These are phyloP conservation scores for Moelleriella libera DNA, from an alignment of 2,329 filamentous ascomycete genomes.

Conservation along the genomic window DNA sequence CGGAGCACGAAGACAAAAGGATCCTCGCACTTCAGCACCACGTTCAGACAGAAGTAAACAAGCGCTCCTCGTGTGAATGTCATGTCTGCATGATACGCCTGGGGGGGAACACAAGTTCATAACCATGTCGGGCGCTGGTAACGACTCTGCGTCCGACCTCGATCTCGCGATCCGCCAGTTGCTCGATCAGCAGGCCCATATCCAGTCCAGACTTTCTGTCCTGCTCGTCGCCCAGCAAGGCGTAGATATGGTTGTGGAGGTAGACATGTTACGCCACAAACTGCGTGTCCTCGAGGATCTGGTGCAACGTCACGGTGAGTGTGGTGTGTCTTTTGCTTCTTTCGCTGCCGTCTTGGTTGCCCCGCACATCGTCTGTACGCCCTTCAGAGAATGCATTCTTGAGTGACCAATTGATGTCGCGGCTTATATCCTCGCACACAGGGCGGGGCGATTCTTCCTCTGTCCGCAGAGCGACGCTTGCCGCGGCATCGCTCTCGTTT, in stretches of 20 bases:
- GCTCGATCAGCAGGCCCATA: conserved; percentile 37
- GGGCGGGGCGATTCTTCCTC: too few species aligned
- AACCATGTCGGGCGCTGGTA: conserved; percentile 4
- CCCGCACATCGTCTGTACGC: not conserved
- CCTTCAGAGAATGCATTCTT: not conserved
- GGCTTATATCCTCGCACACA: too few species aligned
- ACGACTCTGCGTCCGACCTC: conserved; percentile 9
- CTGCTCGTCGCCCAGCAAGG: conserved; percentile 33
- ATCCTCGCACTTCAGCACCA: not conserved
- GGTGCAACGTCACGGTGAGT: conserved; percentile 33
- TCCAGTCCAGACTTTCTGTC: conserved; percentile 33
- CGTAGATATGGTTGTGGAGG: conserved; percentile 32
- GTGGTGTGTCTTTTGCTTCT: conserved; percentile 1
- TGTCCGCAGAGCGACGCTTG: too few species aligned
- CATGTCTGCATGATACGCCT: conserved; percentile 2
- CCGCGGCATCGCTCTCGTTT: too few species aligned
- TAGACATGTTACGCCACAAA: conserved; percentile 42
- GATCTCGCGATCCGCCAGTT: conserved; percentile 20
- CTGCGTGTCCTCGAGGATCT: conserved; percentile 32
- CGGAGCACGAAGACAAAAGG: not conserved
- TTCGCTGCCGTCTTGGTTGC: not conserved
- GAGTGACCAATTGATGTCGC: too few species aligned
- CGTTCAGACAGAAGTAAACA: not conserved
- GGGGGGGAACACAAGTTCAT: conserved; percentile 2
- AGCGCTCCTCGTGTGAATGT: not conserved